Evolutionary conservation across 169 alveolate genomes (phyloP), one percentile per base, ranked within the genome.

Genomic region (Babesia caballi): DNA sequence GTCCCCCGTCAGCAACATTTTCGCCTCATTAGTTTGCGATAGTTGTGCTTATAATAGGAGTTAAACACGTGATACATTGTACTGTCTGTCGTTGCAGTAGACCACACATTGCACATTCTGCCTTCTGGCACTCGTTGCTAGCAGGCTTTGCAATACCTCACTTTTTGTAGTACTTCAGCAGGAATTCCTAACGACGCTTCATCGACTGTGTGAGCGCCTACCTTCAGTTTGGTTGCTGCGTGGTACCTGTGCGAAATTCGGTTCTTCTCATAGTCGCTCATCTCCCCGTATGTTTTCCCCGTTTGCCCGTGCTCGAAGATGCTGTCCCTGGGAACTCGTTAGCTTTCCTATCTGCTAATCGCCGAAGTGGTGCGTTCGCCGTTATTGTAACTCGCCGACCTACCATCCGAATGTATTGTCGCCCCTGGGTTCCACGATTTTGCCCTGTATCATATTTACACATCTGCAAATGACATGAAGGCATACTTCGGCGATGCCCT

Each of bases 401-500:
- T 44, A 71, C 84, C 88, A 81, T 15, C 88, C 78, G 19, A 70
- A 40, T 3, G 60, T 46, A 19, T 17, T 23, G 30, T 21, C 19
- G 5, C 76, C 82, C 52, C 88, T 69, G 11, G 88, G 88, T 54
- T 51, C 51, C 11, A 81, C 88, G 4, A 81, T 70, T 33, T 23
- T 60, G 0, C 88, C 88, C 73, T 81, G 58, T 27, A 4, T 5
- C 35, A 12, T 41, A 11, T 12, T 27, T 38, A 15, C 9, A 38
- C 35, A 33, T 15, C n/a, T 21, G 40, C 4, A 33, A 3, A 17
- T 12, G 28, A 0, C 21, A 7, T 0, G 36, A 15, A 4, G 23
- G 3, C 65, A 12, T 28, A 71, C 82, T 46, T 71, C 32, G 15
- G 32, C 80, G 8, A 14, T 65, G 8, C 88, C 88, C 25, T 44